Percentiles rank a stretch among this genome's conserved stretches.
Conservation (phyloP, 495 filamentous ascomycete genomes). For the Aspergillus ostianus region DNA sequence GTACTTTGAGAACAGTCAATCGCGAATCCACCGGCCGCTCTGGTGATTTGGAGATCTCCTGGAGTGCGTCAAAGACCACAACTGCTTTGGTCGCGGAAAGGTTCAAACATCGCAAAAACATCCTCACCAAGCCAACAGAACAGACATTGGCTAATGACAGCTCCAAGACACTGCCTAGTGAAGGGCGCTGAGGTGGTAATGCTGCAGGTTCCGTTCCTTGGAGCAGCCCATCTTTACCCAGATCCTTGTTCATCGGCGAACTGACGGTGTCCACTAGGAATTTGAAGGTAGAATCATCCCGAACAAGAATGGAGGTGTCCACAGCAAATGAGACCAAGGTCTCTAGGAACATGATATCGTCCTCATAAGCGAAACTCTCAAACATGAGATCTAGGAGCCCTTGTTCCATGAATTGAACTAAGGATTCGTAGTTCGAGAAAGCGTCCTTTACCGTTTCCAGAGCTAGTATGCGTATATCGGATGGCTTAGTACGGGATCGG, state of each 20-base stretch:
- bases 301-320: conserved; percentile 31
- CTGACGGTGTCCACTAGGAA: conserved; percentile 33
- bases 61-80: conserved; percentile 37
- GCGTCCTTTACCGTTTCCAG: conserved; percentile 66
- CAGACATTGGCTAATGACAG: conserved; percentile 44
- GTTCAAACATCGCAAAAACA: conserved; percentile 45
- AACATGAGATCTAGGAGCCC: conserved; percentile 42
- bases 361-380: conserved; percentile 44
- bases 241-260: conserved; percentile 39
- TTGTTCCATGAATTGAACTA: conserved; percentile 35
- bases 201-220: conserved; percentile 20
- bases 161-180: conserved; percentile 36
- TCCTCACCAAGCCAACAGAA: conserved; percentile 41
- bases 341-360: conserved; percentile 49
- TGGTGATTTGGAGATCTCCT: conserved; percentile 39
- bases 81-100: conserved; percentile 38
- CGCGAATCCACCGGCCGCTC: conserved; percentile 61
- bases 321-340: conserved; percentile 46
- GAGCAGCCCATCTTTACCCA: conserved; percentile 23
- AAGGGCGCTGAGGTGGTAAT: conserved; percentile 28
- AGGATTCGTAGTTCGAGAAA: conserved; percentile 50
- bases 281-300: conserved; percentile 35
- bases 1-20: conserved; percentile 75
- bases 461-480: conserved; percentile 65
- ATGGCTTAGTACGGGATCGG: conserved; percentile 57